Percentiles rank a stretch among this genome's conserved stretches.
phyloP scores from a whole-genome alignment of 768 basidiomycete genomes.

The Pulveroboletus sp. region DNA sequence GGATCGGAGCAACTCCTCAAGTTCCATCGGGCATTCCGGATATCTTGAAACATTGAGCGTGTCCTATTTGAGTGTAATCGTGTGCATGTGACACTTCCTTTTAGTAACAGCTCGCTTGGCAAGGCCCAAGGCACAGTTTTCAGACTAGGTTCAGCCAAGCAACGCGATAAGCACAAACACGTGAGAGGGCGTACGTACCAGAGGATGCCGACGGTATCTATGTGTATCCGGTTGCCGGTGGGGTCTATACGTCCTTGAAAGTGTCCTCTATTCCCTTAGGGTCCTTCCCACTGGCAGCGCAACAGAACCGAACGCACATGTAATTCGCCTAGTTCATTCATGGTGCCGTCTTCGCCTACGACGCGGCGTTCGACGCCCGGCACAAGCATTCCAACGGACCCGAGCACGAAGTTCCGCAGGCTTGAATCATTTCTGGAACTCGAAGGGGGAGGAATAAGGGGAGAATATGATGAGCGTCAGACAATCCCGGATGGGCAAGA shows the following conservation, averaged over 20 bases:
- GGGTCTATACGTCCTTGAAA: constrained; percentile 71
- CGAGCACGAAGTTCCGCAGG: too few relatives aligned
- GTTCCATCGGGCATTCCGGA: constrained; percentile 76
- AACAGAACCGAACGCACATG: constrained; percentile 55
- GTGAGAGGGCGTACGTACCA: constrained; percentile 48
- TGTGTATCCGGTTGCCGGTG: constrained; percentile 70
- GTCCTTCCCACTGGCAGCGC: constrained; percentile 70
- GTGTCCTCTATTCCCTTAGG: constrained; percentile 62
- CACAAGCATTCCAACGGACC: constrained; percentile 55
- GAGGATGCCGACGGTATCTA: constrained; percentile 58
- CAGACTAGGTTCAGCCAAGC: constrained; percentile 55
- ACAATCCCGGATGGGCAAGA: too few relatives aligned
- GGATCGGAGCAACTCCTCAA: constrained; percentile 71
- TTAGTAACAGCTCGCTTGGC: constrained; percentile 25
- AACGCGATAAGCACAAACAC: background rate
- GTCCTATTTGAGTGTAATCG: constrained; percentile 44
- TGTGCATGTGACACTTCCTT: background rate
- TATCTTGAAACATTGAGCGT: constrained; percentile 78
- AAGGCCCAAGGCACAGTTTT: constrained; percentile 76
- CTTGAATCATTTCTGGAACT: too few relatives aligned
- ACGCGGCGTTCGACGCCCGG: constrained; percentile 67
- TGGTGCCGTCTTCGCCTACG: constrained; percentile 53
- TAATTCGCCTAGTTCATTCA: constrained; percentile 65
- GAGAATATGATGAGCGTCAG: too few relatives aligned
- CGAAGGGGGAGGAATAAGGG: too few relatives aligned